Conservation (phyloP, 176 grass and related monocot genomes). For the Cenchrus purpureus region DNA sequence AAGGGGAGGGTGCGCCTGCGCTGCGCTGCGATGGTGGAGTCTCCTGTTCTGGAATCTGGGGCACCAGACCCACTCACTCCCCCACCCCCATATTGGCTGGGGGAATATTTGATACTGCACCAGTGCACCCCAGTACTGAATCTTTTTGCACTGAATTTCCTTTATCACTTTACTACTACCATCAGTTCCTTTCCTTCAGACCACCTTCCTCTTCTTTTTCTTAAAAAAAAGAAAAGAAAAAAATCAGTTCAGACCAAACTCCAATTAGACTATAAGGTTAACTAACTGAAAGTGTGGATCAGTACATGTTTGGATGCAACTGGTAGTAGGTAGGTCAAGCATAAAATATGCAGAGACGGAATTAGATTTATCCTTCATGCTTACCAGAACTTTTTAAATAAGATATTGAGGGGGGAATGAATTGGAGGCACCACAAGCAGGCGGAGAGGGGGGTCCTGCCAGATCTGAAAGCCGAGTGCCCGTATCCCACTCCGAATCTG, state of each 20-base stretch:
- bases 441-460: background rate
- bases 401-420: background rate
- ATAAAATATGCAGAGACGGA: background rate
- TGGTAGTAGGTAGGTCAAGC: background rate
- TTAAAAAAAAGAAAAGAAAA: background rate
- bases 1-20: background rate
- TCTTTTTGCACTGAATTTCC: background rate
- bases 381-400: background rate
- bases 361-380: background rate
- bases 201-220: background rate
- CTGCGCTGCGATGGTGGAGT: background rate
- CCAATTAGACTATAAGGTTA: background rate
- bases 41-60: slow-evolving; percentile 40
- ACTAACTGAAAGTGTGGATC: background rate
- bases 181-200: background rate
- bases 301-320: slow-evolving; percentile 27
- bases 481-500: slow-evolving; percentile 38
- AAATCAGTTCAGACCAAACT: background rate
- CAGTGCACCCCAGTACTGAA: background rate
- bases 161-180: background rate
- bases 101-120: slow-evolving; percentile 28
- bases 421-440: background rate
- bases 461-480: background rate
- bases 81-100: background rate
- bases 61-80: background rate